Conservation (phyloP, 805 yeast genomes). For the Scheffersomyces spartinae region DNA sequence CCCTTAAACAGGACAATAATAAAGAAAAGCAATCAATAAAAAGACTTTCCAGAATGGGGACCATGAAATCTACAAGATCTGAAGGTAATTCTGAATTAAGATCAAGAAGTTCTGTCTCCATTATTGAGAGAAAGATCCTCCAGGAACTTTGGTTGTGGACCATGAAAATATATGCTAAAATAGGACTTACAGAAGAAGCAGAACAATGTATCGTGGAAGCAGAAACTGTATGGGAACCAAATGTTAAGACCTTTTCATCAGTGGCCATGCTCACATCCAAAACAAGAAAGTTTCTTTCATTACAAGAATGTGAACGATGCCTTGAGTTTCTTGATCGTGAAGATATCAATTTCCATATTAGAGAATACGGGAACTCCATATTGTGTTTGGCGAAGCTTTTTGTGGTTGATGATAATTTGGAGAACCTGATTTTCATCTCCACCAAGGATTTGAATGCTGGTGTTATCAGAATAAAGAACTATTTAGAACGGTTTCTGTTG, state of each 20-base stretch:
- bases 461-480: conserved; percentile 39
- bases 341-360: conserved; percentile 12
- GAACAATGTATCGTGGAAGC: conserved; percentile 69
- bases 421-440: conserved; percentile 35
- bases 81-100: background rate
- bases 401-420: conserved; percentile 25
- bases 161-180: conserved; percentile 48
- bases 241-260: conserved; percentile 36
- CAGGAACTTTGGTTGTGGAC: conserved; percentile 71
- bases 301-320: conserved; percentile 56
- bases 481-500: conserved; percentile 25
- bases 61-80: conserved; percentile 5
- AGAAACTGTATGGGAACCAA: conserved; percentile 34
- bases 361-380: conserved; percentile 38
- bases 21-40: conserved; percentile 8
- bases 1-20: conserved; percentile 3
- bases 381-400: conserved; percentile 44
- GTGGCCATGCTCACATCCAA: conserved; percentile 36
- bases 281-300: conserved; percentile 34
- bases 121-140: conserved; percentile 26
- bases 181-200: conserved; percentile 46
- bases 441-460: conserved; percentile 50
- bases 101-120: background rate
- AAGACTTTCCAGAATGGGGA: conserved; percentile 6
- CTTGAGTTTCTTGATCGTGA: conserved; percentile 31